Base-by-base conservation (phyloP, 768 basidiomycete species). In the Tricholoma saponaceum region DNA sequence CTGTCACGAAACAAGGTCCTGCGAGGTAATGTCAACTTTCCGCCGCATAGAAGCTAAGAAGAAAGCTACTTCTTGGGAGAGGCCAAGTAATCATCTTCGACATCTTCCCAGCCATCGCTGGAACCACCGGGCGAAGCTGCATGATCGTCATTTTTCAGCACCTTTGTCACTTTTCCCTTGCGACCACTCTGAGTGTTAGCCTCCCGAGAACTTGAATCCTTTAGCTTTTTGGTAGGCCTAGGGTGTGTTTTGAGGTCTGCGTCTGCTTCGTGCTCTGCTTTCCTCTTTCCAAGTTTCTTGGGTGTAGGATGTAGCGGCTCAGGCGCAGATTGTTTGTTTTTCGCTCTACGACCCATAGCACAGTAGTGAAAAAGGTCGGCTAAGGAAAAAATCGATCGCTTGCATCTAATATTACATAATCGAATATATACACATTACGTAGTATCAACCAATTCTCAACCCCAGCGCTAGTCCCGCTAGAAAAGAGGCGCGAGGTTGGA, bases 401-500 rank as follows among this genome's bases (percentile, higher is more conserved):
- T 53, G 37, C 30, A 12, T 54, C 0, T 5, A 32, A 32, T 23
- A 18, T 37, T 37, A 52, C 20, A 18, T n/a, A 28, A 41, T 28
- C 23, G n/a, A 10, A 44, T 30, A 10, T 23, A 26, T 26, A 43
- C 25, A 26, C 8, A 20, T 37, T 56, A 9, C 33, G 53, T 32
- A 1, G 50, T 16, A 44, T 77, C 70, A 96, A 54, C 95, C 94
- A 18, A 97, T 70, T 52, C 94, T 79, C 51, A 98, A 64, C 9
- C 95, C 95, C 26, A 98, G 74, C 0, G 76, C 80, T 57, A 97
- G 78, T 8, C 95, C 95, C 4, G 86, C 92, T 32, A 94, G 64
- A 72, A 97, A 97, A 13, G 90, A 87, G 1, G 94, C 95, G 60
- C 95, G 76, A 44, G 87, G 89, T 66, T 94, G 95, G 72, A 98